phyloP scores from a whole-genome alignment of 441 rosid genomes.

The Pelargonium cotyledonis region DNA sequence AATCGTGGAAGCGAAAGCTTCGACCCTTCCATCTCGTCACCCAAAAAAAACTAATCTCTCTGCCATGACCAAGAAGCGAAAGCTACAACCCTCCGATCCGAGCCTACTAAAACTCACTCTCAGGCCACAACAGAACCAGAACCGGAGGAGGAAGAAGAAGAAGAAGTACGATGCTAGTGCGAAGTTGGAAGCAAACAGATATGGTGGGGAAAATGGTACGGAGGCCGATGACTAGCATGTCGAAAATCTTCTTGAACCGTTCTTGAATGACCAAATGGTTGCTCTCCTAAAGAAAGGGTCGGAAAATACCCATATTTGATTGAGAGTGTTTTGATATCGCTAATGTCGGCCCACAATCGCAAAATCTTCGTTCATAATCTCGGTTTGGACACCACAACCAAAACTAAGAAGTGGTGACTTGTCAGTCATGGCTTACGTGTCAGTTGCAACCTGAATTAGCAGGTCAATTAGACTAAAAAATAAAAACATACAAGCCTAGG shows the following conservation, averaged over 20 bases:
- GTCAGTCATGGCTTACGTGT: too few species aligned
- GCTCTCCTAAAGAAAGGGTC: slow-evolving; percentile 42
- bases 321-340: slow-evolving; percentile 34
- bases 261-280: slow-evolving; percentile 49
- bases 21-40: too few species aligned
- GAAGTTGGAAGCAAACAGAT: slow-evolving; percentile 7
- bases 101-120: too few species aligned
- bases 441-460: too few species aligned
- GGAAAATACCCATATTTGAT: slow-evolving; percentile 37
- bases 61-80: slow-evolving; percentile 52
- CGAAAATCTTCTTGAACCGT: slow-evolving; percentile 52
- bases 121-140: neutral
- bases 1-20: too few species aligned
- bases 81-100: slow-evolving; percentile 33
- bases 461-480: too few species aligned
- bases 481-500: too few species aligned
- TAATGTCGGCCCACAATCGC: slow-evolving; percentile 57
- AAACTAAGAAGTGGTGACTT: too few species aligned
- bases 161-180: neutral
- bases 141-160: slow-evolving; percentile 12
- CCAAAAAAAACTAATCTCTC: too few species aligned
- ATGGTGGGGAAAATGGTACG: slow-evolving; percentile 24
- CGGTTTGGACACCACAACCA: slow-evolving; percentile 68
- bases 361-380: slow-evolving; percentile 75
- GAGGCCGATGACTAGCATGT: slow-evolving; percentile 41